Evolutionary conservation across 306 rosid species (phyloP).

Genomic region (Pterocarpus macrocarpus): DNA sequence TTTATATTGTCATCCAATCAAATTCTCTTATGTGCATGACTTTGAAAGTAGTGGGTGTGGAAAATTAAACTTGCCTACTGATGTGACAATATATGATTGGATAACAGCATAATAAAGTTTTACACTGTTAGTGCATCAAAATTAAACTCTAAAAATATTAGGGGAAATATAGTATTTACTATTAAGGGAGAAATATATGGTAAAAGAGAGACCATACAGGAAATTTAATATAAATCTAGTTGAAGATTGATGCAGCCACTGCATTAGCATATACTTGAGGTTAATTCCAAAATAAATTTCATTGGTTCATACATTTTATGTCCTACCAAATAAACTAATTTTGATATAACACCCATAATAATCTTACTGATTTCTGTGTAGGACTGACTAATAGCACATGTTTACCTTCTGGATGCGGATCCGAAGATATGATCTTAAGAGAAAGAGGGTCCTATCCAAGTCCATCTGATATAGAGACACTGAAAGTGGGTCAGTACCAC

Average conservation of each 20-base stretch:
- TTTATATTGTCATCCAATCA: no score
- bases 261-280: background rate
- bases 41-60: no score
- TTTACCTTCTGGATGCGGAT: slow-evolving; percentile 89
- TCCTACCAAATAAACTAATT: slow-evolving; percentile 16
- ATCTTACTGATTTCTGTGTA: background rate
- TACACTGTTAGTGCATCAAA: no score
- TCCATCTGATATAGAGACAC: slow-evolving; percentile 97
- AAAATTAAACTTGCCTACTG: no score
- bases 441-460: slow-evolving; percentile 83
- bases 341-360: background rate
- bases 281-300: background rate
- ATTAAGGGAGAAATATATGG: slow-evolving; percentile 1
- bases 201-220: slow-evolving; percentile 1
- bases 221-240: slow-evolving; percentile 20
- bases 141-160: no score
- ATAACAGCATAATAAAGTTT: no score
- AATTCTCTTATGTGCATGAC: no score
- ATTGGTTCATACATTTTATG: background rate
- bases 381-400: background rate
- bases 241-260: background rate
- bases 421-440: slow-evolving; percentile 85
- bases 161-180: background rate
- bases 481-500: slow-evolving; percentile 71
- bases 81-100: no score